Percentiles rank a stretch among this genome's conserved stretches.
These are phyloP conservation scores for Pseudogymnoascus sp. DNA, from an alignment of 2,329 filamentous ascomycete genomes.

Conservation along the genomic window DNA sequence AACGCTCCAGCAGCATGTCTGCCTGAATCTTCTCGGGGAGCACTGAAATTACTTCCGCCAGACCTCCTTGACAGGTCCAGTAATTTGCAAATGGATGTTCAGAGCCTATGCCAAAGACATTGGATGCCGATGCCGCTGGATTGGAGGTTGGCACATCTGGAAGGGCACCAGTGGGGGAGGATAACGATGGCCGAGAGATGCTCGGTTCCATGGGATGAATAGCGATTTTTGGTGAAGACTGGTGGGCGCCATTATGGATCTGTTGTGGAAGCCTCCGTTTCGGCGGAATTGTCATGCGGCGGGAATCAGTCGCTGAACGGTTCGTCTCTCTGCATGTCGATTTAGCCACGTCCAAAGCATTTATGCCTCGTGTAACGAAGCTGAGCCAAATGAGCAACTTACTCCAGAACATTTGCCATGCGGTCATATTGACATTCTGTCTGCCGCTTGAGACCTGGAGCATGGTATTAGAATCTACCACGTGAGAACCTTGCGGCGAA, in stretches of 20 bases:
- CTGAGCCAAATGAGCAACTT: slow-evolving; percentile 29
- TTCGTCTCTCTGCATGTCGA: slow-evolving; percentile 45
- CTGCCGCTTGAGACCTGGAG: slow-evolving; percentile 65
- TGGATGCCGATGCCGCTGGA: slow-evolving; percentile 62
- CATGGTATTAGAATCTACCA: slow-evolving; percentile 11
- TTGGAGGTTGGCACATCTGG: slow-evolving; percentile 68
- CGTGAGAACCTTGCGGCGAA: slow-evolving; percentile 10
- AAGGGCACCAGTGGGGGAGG: slow-evolving; percentile 50
- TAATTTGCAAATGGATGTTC: slow-evolving; percentile 79
- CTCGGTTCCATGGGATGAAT: slow-evolving; percentile 41
- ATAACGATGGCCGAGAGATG: slow-evolving; percentile 22
- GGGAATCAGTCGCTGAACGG: slow-evolving; percentile 44
- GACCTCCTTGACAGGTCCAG: slow-evolving; percentile 71
- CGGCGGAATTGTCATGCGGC: slow-evolving; percentile 50
- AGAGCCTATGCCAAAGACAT: slow-evolving; percentile 73
- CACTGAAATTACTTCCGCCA: slow-evolving; percentile 68
- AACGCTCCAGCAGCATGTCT: slow-evolving; percentile 58
- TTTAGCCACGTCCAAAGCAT: background rate
- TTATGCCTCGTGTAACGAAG: background rate
- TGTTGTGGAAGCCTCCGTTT: slow-evolving; percentile 38
- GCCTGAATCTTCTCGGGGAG: slow-evolving; percentile 70
- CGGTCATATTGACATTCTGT: slow-evolving; percentile 69
- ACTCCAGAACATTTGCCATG: slow-evolving; percentile 72
- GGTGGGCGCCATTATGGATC: background rate
- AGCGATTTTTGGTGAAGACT: slow-evolving; percentile 46